Percentiles rank a stretch among this genome's conserved stretches.
Conservation (phyloP, 495 filamentous ascomycete genomes). For the Penicillium roqueforti region DNA sequence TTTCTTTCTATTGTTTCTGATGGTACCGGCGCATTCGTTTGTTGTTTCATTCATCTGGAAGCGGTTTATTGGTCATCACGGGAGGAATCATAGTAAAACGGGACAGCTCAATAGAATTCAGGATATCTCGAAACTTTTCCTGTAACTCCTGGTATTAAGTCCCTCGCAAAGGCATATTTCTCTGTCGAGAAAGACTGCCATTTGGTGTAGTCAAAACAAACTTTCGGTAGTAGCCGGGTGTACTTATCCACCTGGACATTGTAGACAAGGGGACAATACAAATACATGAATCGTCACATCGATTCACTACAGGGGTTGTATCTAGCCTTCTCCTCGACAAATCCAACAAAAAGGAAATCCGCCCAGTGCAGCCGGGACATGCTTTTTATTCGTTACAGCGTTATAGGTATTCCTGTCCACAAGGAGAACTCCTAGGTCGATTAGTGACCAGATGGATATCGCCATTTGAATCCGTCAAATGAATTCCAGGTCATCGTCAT, state of each 20-base stretch:
- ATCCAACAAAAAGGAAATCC: constrained; percentile 8
- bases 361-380: constrained; percentile 11
- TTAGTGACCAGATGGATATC: neutral
- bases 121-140: neutral
- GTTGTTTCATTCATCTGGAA: neutral
- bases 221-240: neutral
- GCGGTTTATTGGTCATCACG: neutral
- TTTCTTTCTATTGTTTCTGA: constrained; percentile 10
- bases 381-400: constrained; percentile 17
- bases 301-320: neutral
- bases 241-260: neutral
- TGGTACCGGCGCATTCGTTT: neutral
- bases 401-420: neutral
- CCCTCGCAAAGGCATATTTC: neutral
- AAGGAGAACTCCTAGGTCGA: neutral
- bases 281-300: neutral
- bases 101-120: neutral
- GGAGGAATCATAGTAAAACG: constrained; percentile 1
- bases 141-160: neutral
- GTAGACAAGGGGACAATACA: neutral
- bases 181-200: neutral
- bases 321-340: neutral
- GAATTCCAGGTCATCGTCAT: constrained; percentile 54
- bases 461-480: constrained; percentile 28
- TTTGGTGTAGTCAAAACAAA: neutral